Base-by-base conservation (phyloP, 139 green algal species). In the Nannochloris sp. region DNA sequence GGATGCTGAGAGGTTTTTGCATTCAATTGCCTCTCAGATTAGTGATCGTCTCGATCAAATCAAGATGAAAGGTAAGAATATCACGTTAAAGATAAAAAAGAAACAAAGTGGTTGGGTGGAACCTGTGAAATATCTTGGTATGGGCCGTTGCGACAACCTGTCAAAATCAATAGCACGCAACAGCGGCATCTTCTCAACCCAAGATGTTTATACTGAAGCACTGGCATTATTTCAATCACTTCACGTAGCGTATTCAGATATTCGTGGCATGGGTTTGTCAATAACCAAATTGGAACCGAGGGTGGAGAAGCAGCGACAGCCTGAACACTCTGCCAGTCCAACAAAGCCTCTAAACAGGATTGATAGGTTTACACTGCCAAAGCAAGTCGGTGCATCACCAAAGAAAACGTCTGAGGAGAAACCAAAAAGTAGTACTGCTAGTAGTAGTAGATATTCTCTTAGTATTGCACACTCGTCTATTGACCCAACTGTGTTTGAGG, bases 1-100 rank as follows among this genome's bases (percentile, higher is more conserved):
- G 13, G 82, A 96, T 33, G 83, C 75, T 0, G 40, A 73, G 17
- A 65, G 43, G 1, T 92, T 95, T 50, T 60, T 95, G 61, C n/a
- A 69, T 20, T 59, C 81, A 13, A 53, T 87, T 45, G 70, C 73
- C 6, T 55, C 0, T 4, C 70, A 88, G 59, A 73, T 88, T 53
- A 30, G 60, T 4, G 26, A 30, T 1, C 56, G 82, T 10, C 28
- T 86, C 63, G 37, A 28, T 17, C 61, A 56, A 6, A 65, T 68
- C 29, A 67, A 71, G 11, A 77, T 87, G 8, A 59, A 63, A 30
- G 84, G 83, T 3, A 75, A 85, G 1, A 71, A 46, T 8, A 23
- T 97, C 56, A 89, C 79, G 0, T 74, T 97, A n/a, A 95, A 93
- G 55, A 28, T 92, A 36, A 96, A 91, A 79, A 73, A 78, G 13